A percentile compares a stretch with the other conserved stretches of the same genome.
These are phyloP conservation scores for Claviceps capensis DNA, from an alignment of 2,329 filamentous ascomycete genomes.

Conservation along the genomic window DNA sequence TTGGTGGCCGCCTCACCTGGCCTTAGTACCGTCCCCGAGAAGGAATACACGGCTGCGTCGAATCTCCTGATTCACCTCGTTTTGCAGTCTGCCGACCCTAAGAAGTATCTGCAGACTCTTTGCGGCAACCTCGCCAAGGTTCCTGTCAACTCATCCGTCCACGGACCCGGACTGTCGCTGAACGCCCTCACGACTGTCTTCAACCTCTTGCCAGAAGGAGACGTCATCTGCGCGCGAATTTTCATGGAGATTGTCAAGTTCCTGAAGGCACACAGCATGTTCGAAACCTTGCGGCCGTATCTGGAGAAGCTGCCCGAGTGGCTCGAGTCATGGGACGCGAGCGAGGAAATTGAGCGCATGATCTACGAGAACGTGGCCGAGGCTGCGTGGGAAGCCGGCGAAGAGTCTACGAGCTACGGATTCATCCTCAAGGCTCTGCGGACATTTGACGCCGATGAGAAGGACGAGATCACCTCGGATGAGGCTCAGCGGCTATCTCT, in stretches of 20 bases:
- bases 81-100: slow-evolving; percentile 69
- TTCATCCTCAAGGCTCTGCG: slow-evolving; percentile 50
- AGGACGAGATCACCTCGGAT: slow-evolving; percentile 41
- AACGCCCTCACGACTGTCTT: slow-evolving; percentile 90
- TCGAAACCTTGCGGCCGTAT: slow-evolving; percentile 72
- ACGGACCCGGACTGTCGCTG: slow-evolving; percentile 75
- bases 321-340: slow-evolving; percentile 71
- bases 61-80: slow-evolving; percentile 94
- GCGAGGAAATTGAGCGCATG: slow-evolving; percentile 70
- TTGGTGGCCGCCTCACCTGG: slow-evolving; percentile 66
- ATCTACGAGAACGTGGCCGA: slow-evolving; percentile 75
- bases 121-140: slow-evolving; percentile 84
- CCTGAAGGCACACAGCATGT: slow-evolving; percentile 60
- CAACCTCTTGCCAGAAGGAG: slow-evolving; percentile 71
- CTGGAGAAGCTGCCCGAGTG: slow-evolving; percentile 71
- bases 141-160: slow-evolving; percentile 70
- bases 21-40: slow-evolving; percentile 80
- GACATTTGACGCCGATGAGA: slow-evolving; percentile 43
- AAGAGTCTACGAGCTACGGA: slow-evolving; percentile 55
- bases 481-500: slow-evolving; percentile 48
- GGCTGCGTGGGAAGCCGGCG: slow-evolving; percentile 62
- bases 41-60: slow-evolving; percentile 91
- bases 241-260: slow-evolving; percentile 80
- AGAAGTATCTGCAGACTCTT: slow-evolving; percentile 74
- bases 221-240: slow-evolving; percentile 77